Conservation (phyloP, 2,329 filamentous ascomycete species). For the Thelonectria blattea region DNA sequence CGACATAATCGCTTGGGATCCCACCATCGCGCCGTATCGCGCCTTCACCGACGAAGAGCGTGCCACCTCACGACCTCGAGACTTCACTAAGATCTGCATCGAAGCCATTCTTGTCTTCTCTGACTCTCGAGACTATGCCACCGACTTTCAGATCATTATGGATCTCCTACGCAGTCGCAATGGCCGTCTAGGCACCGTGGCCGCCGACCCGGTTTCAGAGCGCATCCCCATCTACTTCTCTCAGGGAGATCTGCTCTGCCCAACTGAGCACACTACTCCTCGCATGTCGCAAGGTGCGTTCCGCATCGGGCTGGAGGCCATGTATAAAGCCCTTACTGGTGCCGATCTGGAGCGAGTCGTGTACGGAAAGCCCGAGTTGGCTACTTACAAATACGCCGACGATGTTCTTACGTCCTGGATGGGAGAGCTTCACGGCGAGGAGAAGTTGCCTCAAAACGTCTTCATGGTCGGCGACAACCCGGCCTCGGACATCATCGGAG, state of each 20-base stretch:
- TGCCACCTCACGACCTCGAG: constrained; percentile 69
- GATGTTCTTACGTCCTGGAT: constrained; percentile 72
- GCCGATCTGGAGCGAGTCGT: constrained; percentile 38
- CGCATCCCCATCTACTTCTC: constrained; percentile 80
- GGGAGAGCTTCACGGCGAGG: constrained; percentile 76
- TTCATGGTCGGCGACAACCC: constrained; percentile 92
- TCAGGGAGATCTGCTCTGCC: constrained; percentile 87
- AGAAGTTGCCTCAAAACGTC: constrained; percentile 69
- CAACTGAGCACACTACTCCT: constrained; percentile 77
- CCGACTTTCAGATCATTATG: constrained; percentile 80
- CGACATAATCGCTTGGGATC: constrained; percentile 76
- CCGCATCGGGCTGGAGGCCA: constrained; percentile 75
- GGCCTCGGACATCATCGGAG: constrained; percentile 54
- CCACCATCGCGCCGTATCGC: constrained; percentile 81
- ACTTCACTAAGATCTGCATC: constrained; percentile 79
- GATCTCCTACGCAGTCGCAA: constrained; percentile 80
- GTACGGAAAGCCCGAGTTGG: constrained; percentile 72
- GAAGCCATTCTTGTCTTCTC: constrained; percentile 91
- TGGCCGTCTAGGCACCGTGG: constrained; percentile 73
- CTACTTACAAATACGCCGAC: constrained; percentile 76
- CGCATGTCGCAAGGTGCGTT: constrained; percentile 90
- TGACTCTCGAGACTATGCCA: constrained; percentile 89
- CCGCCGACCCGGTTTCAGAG: constrained; percentile 45
- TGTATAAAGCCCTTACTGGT: constrained; percentile 74
- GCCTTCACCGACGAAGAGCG: constrained; percentile 67